Base-by-base conservation (phyloP, 306 rosid genomes). In the Canavalia ensiformis region DNA sequence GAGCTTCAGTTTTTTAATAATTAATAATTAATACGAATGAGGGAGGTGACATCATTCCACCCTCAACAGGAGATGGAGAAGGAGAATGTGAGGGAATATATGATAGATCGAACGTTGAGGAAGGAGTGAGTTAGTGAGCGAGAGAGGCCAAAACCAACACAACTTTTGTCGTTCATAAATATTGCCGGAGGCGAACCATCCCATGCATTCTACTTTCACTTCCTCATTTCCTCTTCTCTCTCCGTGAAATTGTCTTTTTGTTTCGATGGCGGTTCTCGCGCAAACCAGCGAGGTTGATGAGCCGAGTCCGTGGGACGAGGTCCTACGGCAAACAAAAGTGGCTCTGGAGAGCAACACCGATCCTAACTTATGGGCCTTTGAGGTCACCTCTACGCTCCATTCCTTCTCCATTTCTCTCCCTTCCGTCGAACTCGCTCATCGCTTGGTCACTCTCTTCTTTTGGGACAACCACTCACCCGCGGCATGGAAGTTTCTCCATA, bases 401-500 rank as follows among this genome's bases (percentile, higher is more conserved):
- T 77, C 75, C 39, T 77, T 94, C 6, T 87, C 84, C 63, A 84
- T 88, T 25, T 7, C 89, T 12, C 62, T 95, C 74, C 99, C 98
- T 11, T 95, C 98, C 6, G 82, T 85, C 47, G 94, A 95, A 80
- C 93, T 95, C 56, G 93, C 99, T 6, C 91, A 84, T 69, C 83
- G 84, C 75, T 83, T 91, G 67, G 96, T 95, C 57, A 89, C 98
- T 74, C 91, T 86, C 80, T 89, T 93, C 85, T 95, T 92, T 80
- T 92, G 97, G 91, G 87, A 60, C 4, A 86, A 88, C 68, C 90
- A 93, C 81, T 89, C 84, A 42, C 91, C 99, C 4, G 69, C 88
- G 84, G 78, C 88, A 35, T 95, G 99, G 99, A 95, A 95, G 90
- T 84, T 90, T 56, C 95, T 95, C 2, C 90, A 93, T 83, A 84